A percentile compares a stretch with the other conserved stretches of the same genome.
Evolutionary conservation across 2,329 filamentous ascomycete genomes (phyloP).

Genomic region (Dactylonectria estremocensis): DNA sequence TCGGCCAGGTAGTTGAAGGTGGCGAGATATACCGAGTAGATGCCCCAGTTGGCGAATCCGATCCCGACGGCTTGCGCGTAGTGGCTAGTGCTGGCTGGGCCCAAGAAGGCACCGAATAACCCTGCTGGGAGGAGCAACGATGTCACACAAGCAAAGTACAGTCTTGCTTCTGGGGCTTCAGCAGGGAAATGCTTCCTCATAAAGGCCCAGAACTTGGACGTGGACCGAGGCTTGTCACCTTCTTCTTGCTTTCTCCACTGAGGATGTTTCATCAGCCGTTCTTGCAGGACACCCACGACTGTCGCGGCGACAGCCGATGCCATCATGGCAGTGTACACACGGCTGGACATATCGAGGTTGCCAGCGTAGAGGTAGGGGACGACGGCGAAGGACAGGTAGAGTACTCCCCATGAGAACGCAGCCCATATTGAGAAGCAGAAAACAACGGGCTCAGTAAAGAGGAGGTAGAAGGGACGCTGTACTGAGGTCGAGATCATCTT

Average conservation of each 20-base stretch:
- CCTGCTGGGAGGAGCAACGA: slow-evolving; percentile 83
- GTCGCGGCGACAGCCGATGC: slow-evolving; percentile 78
- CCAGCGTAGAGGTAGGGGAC: slow-evolving; percentile 83
- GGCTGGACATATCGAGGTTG: slow-evolving; percentile 76
- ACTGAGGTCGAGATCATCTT: slow-evolving; percentile 83
- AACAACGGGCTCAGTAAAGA: slow-evolving; percentile 83
- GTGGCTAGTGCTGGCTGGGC: slow-evolving; percentile 42
- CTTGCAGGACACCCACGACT: slow-evolving; percentile 79
- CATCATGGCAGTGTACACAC: slow-evolving; percentile 82
- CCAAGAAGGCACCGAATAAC: slow-evolving; percentile 69
- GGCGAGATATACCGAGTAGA: slow-evolving; percentile 88
- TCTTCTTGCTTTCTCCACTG: slow-evolving; percentile 50
- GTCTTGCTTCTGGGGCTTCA: slow-evolving; percentile 79
- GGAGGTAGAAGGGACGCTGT: slow-evolving; percentile 83
- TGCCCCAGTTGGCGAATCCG: slow-evolving; percentile 84
- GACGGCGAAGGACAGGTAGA: slow-evolving; percentile 88
- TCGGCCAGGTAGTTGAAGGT: slow-evolving; percentile 96
- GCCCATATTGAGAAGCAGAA: slow-evolving; percentile 94
- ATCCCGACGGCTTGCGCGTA: slow-evolving; percentile 69
- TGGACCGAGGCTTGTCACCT: slow-evolving; percentile 40
- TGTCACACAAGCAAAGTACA: slow-evolving; percentile 88
- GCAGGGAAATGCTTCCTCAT: slow-evolving; percentile 63
- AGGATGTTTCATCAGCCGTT: slow-evolving; percentile 70
- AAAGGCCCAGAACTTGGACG: slow-evolving; percentile 60
- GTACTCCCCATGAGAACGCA: slow-evolving; percentile 88